Base-by-base conservation (phyloP, 495 filamentous ascomycete species). In the Sordaria brevicollis region DNA sequence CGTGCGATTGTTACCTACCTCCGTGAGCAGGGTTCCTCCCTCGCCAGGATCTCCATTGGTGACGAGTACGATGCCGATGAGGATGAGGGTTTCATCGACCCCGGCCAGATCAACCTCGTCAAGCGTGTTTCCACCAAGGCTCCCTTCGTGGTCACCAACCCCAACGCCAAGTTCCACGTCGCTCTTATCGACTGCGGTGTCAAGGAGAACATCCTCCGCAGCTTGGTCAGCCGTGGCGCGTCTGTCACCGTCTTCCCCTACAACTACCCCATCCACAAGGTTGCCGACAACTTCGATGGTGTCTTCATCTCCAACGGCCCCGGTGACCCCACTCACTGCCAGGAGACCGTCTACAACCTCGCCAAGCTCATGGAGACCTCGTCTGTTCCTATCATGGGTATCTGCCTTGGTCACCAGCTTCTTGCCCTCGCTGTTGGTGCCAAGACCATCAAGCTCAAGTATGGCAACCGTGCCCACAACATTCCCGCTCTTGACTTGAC, bases 11-110 rank as follows among this genome's bases (percentile, higher is more conserved):
- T 98, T 76, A 98, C 94, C 17, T 90, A 91, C 74, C 88, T 99
- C 68, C 93, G 95, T 72, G 94, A 98, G 85, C 92, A 94, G 80
- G 95, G 95, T 79, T 96, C 93, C 66, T 97, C 95, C 29, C 88
- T 99, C 33, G 95, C 95, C 70, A 88, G 93, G 75, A 96, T 99
- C 81, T 94, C 93, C 5, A 90, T 97, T 73, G 95, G 95, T 74
- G 94, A 97, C 80, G 93, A 97, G 82, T 99, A 99, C 79, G 95
- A 99, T 82, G 93, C 93, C 70, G 95, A 97, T 76, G 93, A 99
- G 83, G 95, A 99, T 74, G 96, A 97, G 83, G 92, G 94, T 66
- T 98, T 92, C 79, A 83, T 93, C 76, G 95, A 99, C 77, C 95
- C 95, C 5, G 94, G 94, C 76, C 90, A 93, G 80, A 97, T 97